These are phyloP conservation scores for Meredithiella fracta DNA, from an alignment of 2,329 filamentous ascomycete species.

Conservation along the genomic window DNA sequence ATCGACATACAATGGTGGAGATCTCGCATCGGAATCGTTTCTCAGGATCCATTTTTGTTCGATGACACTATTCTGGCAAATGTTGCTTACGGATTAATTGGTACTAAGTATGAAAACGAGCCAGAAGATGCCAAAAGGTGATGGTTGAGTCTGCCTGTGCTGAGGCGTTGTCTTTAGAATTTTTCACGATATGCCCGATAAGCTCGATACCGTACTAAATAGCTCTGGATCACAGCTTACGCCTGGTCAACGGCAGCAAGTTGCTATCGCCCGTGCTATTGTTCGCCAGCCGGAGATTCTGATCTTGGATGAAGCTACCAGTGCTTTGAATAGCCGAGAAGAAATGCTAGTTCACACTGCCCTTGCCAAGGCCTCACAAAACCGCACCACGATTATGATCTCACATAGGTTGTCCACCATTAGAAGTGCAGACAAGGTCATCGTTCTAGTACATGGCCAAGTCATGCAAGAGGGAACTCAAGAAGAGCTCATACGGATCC, in stretches of 20 bases:
- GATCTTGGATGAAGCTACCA: constrained; percentile 51
- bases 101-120: constrained; percentile 25
- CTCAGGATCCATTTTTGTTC: constrained; percentile 53
- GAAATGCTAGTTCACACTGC: constrained; percentile 36
- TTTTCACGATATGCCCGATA: constrained; percentile 30
- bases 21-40: constrained; percentile 46
- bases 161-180: constrained; percentile 35
- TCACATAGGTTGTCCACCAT: constrained; percentile 42
- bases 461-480: constrained; percentile 44
- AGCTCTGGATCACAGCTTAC: constrained; percentile 40
- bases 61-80: constrained; percentile 44
- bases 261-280: constrained; percentile 38
- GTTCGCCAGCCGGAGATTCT: constrained; percentile 34
- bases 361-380: constrained; percentile 33
- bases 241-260: constrained; percentile 48
- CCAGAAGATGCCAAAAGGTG: constrained; percentile 33
- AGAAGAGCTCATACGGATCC: constrained; percentile 31
- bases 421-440: constrained; percentile 43
- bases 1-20: constrained; percentile 49
- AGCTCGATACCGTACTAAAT: constrained; percentile 27
- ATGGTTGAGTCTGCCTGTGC: constrained; percentile 31
- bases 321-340: constrained; percentile 29
- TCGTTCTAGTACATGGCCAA: constrained; percentile 49
- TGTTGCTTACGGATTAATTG: constrained; percentile 28
- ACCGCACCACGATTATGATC: constrained; percentile 46